A percentile compares a stretch with the other conserved stretches of the same genome.
Conservation (phyloP, 2,329 filamentous ascomycete species). For the Sporothrix schenckii region DNA sequence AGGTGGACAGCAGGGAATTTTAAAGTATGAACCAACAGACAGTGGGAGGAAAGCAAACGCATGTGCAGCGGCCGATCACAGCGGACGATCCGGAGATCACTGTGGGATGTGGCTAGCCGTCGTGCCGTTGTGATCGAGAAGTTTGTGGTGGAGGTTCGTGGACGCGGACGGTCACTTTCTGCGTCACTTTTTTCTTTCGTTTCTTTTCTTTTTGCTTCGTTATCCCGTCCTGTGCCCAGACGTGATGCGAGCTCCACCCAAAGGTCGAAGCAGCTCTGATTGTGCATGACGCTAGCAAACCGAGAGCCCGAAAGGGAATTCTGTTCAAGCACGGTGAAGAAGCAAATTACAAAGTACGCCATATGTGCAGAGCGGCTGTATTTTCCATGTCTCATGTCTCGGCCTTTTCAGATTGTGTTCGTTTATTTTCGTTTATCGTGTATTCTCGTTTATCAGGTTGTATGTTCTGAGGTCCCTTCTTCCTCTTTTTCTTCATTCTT, state of each 20-base stretch:
- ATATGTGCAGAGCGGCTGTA: no score
- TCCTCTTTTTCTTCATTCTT: no score
- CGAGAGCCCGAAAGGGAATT: background rate
- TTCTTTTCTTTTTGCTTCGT: no score
- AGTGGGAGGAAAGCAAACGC: background rate
- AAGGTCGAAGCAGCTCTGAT: background rate
- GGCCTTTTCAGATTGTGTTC: no score
- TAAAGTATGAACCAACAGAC: background rate
- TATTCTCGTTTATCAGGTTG: no score
- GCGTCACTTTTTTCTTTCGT: no score
- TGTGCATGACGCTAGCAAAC: slow-evolving; percentile 29
- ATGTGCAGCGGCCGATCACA: slow-evolving; percentile 18
- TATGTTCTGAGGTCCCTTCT: no score
- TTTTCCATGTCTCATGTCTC: no score
- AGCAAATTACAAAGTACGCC: background rate
- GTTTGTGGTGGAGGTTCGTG: background rate
- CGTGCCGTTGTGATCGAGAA: background rate
- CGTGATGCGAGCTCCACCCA: background rate
- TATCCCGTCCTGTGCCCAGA: no score
- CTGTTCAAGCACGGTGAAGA: background rate
- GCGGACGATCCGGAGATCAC: slow-evolving; percentile 11
- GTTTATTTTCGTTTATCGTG: no score
- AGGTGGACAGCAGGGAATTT: background rate
- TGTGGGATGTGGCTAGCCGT: slow-evolving; percentile 5
- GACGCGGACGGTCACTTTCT: no score